phyloP scores from a whole-genome alignment of 345 rosid species.

The Eutrema heterophyllum region DNA sequence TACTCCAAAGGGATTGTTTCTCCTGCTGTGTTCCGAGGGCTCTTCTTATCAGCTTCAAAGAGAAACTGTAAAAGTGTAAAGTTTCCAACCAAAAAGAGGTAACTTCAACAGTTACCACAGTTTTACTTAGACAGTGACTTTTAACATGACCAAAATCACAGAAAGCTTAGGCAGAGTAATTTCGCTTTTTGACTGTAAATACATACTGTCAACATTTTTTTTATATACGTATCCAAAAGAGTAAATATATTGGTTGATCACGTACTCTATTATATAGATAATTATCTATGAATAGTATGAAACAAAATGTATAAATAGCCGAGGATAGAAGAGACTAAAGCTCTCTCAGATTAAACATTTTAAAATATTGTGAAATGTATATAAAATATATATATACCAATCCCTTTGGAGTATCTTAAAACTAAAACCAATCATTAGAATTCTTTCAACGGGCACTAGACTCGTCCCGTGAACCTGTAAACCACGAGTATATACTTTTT shows the following conservation, averaged over 20 bases:
- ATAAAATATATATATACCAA: no score
- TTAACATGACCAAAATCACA: background rate
- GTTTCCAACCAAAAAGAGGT: slow-evolving; percentile 3
- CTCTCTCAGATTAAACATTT: no score
- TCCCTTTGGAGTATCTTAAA: no score
- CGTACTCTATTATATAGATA: background rate
- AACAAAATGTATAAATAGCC: no score
- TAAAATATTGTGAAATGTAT: no score
- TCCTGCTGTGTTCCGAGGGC: slow-evolving; percentile 5
- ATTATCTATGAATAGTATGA: no score
- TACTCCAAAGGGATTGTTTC: background rate
- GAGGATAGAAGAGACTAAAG: no score
- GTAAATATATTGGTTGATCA: slow-evolving; percentile 6
- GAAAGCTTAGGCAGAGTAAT: slow-evolving; percentile 1
- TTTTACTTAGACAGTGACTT: background rate
- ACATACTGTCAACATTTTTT: background rate
- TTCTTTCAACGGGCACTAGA: background rate
- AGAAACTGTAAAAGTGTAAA: background rate
- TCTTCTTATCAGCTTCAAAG: slow-evolving; percentile 10
- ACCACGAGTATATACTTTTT: background rate
- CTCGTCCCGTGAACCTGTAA: slow-evolving; percentile 16
- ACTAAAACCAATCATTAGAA: no score
- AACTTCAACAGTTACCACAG: background rate
- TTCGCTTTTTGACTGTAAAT: background rate
- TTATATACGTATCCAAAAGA: background rate